Evolutionary conservation across 805 yeast species (phyloP), one percentile per base, ranked within the genome.

Genomic region (Pichia californica): DNA sequence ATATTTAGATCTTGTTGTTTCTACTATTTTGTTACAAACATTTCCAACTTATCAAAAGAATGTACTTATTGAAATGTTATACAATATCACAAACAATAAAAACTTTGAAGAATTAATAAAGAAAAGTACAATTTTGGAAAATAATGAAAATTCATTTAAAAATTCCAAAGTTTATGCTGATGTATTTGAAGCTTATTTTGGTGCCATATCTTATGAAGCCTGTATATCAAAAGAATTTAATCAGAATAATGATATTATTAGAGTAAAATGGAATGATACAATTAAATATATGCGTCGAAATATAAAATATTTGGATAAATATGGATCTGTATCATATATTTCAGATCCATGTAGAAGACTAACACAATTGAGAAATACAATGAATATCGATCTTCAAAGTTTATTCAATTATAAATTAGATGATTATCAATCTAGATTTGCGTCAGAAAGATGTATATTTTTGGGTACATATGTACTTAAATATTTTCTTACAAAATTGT

Each of bases 101-200:
- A 76, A 0, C 72, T 86, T 16, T 19, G 15, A 82, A 9, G 74
- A 71, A 7, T n/a, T n/a, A 19, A 14, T 31, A 25, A 10, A 25
- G 10, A 25, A 10, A 25, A 25, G 27, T 25, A 25, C 7, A 8
- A 25, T 25, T 25, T 25, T 25, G 10, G 27, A 25, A 25, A 25
- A 25, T 7, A 25, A 25, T 7, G 27, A 25, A 10, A 10, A 27
- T 27, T 8, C 6, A 9, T 11, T 27, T 9, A 2, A 11, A 13
- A 4, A 27, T 47, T 72, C 73, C 50, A 88, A 88, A 58, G 66
- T 82, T 5, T 73, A 71, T 53, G 94, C 96, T 0, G 97, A 88
- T 67, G 76, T 81, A 0, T 84, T 88, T 57, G 97, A 88, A 63
- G 95, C 96, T 1, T 88, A 88, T 51, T 68, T 88, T 33, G 96